These are phyloP conservation scores for Globisporangium viniferum DNA, from an alignment of 352 stramenopile genomes.

Conservation along the genomic window DNA sequence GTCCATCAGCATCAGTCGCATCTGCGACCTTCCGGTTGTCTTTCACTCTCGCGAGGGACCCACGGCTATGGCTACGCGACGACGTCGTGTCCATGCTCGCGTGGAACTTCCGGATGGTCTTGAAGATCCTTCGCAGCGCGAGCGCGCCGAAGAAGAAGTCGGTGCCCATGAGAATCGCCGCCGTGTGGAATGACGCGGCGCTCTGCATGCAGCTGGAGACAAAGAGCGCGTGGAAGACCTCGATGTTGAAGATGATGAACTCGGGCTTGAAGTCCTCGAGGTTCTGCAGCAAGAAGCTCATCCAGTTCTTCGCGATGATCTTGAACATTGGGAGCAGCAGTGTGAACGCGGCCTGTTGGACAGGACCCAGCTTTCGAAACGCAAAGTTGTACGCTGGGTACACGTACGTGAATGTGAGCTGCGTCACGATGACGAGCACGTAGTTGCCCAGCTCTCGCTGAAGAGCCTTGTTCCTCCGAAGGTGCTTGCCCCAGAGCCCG, in stretches of 20 bases:
- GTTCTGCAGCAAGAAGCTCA: neutral
- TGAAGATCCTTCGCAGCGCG: conserved; percentile 4
- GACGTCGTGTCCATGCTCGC: neutral
- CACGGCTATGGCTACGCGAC: neutral
- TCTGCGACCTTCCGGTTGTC: too few relatives aligned
- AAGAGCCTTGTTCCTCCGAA: neutral
- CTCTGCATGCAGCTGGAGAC: conserved; percentile 39
- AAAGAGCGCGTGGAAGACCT: conserved; percentile 51
- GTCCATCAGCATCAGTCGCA: too few relatives aligned
- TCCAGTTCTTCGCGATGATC: conserved; percentile 1
- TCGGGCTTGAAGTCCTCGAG: conserved; percentile 36
- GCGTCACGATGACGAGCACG: neutral
- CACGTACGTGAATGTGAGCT: conserved; percentile 16
- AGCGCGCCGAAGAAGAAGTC: conserved; percentile 32
- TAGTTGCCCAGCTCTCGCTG: conserved; percentile 3
- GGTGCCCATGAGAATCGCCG: conserved; percentile 25
- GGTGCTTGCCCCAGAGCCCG: neutral
- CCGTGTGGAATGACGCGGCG: conserved; percentile 24
- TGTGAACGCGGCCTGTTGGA: conserved; percentile 19
- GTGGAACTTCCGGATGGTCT: neutral
- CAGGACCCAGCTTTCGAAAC: conserved; percentile 17
- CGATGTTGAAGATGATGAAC: conserved; percentile 48
- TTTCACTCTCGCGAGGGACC: neutral
- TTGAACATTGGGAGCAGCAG: conserved; percentile 31
- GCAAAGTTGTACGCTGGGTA: conserved; percentile 31